These are phyloP conservation scores for Kluyveromyces siamensis DNA, from an alignment of 805 yeast species.

Conservation along the genomic window DNA sequence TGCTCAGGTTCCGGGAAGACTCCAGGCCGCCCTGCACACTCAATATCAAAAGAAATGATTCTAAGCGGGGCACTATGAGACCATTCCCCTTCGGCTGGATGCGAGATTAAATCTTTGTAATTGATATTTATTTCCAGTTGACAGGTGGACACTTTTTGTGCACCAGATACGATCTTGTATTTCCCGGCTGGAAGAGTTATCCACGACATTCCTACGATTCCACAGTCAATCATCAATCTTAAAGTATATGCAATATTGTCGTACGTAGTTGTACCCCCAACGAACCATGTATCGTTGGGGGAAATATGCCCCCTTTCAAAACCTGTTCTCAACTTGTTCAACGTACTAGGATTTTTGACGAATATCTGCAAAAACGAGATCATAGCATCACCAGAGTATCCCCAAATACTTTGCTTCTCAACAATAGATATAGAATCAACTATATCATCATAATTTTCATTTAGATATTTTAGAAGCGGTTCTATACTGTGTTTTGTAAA, in stretches of 20 bases:
- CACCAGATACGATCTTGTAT: conserved; percentile 40
- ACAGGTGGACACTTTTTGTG: conserved; percentile 54
- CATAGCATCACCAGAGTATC: conserved; percentile 70
- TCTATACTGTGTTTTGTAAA: conserved; percentile 49
- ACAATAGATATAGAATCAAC: conserved; percentile 56
- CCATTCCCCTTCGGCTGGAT: conserved; percentile 90
- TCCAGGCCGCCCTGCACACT: conserved; percentile 97
- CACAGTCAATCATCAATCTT: conserved; percentile 86
- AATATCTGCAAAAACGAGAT: conserved; percentile 72
- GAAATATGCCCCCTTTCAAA: conserved; percentile 77
- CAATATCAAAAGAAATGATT: conserved; percentile 90
- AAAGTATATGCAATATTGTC: conserved; percentile 85
- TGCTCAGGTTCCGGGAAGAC: conserved; percentile 89
- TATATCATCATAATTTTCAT: conserved; percentile 41
- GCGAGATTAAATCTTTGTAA: conserved; percentile 63
- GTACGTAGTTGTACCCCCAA: conserved; percentile 58
- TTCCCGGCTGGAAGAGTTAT: conserved; percentile 72
- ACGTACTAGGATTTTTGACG: conserved; percentile 54
- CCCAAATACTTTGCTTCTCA: conserved; percentile 86
- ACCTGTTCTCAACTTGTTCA: conserved; percentile 61
- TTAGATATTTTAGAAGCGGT: conserved; percentile 38
- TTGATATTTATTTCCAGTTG: conserved; percentile 76
- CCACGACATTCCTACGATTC: conserved; percentile 97
- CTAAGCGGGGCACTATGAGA: conserved; percentile 88
- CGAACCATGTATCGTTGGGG: conserved; percentile 54